phyloP scores from a whole-genome alignment of 2,329 filamentous ascomycete species.

The Claviceps pazoutovae region DNA sequence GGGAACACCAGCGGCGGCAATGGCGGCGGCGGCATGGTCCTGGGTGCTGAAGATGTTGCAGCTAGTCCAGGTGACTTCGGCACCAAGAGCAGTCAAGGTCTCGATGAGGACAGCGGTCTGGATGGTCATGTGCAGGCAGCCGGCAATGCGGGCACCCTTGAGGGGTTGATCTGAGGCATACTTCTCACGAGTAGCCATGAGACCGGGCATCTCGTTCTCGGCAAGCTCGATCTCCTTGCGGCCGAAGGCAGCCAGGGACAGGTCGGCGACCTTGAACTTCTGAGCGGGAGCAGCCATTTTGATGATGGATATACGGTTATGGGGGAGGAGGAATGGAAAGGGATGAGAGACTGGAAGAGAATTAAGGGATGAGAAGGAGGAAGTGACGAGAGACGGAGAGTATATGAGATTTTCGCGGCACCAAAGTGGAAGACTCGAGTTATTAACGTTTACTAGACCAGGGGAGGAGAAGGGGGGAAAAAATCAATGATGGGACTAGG shows the following conservation, averaged over 20 bases:
- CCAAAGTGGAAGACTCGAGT: not conserved
- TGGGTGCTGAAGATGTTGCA: constrained; percentile 99
- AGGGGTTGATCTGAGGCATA: constrained; percentile 90
- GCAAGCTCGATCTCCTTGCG: constrained; percentile 98
- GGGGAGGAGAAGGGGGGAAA: not conserved
- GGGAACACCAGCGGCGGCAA: constrained; percentile 83
- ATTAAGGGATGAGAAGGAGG: constrained; percentile 1
- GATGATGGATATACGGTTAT: constrained; percentile 22
- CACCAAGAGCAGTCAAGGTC: constrained; percentile 86
- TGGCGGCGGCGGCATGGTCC: constrained; percentile 94
- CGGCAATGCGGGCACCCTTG: constrained; percentile 87
- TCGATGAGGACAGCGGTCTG: constrained; percentile 99
- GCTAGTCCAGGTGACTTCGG: constrained; percentile 96
- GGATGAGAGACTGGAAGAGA: constrained; percentile 4
- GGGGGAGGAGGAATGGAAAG: constrained; percentile 7
- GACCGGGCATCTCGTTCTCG: constrained; percentile 93
- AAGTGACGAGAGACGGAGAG: not conserved
- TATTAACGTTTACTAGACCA: not conserved
- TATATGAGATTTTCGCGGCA: constrained; percentile 11
- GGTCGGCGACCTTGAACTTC: constrained; percentile 98
- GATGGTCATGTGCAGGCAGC: constrained; percentile 99
- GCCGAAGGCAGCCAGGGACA: constrained; percentile 93
- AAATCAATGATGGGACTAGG: not conserved
- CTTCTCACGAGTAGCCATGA: constrained; percentile 87
- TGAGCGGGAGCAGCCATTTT: constrained; percentile 61